A percentile compares a stretch with the other conserved stretches of the same genome.
Conservation (phyloP, 2,329 filamentous ascomycete genomes). For the Cryphonectria japonica region DNA sequence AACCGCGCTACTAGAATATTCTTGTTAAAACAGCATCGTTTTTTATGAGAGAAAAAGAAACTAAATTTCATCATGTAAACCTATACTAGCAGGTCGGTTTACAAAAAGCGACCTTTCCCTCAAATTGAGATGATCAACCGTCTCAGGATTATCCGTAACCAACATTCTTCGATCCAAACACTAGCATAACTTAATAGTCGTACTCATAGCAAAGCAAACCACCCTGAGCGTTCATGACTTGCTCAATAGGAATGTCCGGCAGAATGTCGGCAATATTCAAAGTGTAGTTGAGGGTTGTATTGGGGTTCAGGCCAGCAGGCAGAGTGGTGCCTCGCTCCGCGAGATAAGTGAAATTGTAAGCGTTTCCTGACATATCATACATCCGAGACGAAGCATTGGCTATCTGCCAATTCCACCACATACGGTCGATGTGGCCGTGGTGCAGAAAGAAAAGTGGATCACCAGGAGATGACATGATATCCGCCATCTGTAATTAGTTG, state of each 20-base stretch:
- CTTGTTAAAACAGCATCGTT: too few relatives aligned
- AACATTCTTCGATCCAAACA: background rate
- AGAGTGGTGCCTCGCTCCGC: background rate
- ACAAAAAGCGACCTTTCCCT: too few relatives aligned
- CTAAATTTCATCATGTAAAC: too few relatives aligned
- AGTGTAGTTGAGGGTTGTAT: constrained; percentile 5
- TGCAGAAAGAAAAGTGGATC: constrained; percentile 43
- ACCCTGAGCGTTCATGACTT: constrained; percentile 22
- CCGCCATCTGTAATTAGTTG: background rate
- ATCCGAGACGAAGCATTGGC: background rate
- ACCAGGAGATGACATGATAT: constrained; percentile 12
- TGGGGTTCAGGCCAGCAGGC: background rate
- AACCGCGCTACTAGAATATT: too few relatives aligned
- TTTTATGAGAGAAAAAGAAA: too few relatives aligned
- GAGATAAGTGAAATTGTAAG: constrained; percentile 8
- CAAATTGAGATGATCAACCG: too few relatives aligned
- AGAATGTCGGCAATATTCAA: constrained; percentile 13
- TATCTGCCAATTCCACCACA: constrained; percentile 33
- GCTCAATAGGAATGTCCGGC: constrained; percentile 2
- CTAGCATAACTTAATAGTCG: background rate
- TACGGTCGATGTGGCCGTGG: constrained; percentile 38
- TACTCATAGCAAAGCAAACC: constrained; percentile 9
- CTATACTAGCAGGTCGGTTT: too few relatives aligned
- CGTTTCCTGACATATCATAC: constrained; percentile 17
- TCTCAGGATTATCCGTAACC: too few relatives aligned